Base-by-base conservation (phyloP, 352 stramenopile species). In the Pythium dissimile region DNA sequence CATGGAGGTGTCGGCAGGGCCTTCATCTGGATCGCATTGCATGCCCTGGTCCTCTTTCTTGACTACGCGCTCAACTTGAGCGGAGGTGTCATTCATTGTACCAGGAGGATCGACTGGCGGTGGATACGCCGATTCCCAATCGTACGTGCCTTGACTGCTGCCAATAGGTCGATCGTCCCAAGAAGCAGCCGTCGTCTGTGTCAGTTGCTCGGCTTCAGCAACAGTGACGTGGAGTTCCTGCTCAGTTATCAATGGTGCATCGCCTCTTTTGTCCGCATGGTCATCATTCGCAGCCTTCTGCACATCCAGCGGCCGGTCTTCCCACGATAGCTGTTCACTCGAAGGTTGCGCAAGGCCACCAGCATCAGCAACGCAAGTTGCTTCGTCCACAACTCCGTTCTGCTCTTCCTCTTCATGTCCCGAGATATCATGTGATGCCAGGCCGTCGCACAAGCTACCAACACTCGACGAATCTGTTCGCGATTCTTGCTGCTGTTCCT, bases 341-440 rank as follows among this genome's bases (percentile, higher is more conserved):
- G n/a, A n/a, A n/a, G n/a, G n/a, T n/a, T n/a, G n/a, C n/a, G n/a
- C n/a, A n/a, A n/a, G n/a, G n/a, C n/a, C n/a, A n/a, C n/a, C n/a
- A n/a, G n/a, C n/a, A n/a, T n/a, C n/a, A n/a, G n/a, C n/a, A n/a
- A n/a, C n/a, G n/a, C n/a, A n/a, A n/a, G n/a, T n/a, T n/a, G n/a
- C n/a, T n/a, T n/a, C n/a, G n/a, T n/a, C n/a, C n/a, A n/a, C n/a
- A n/a, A n/a, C n/a, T n/a, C n/a, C n/a, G n/a, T n/a, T n/a, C n/a
- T n/a, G n/a, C n/a, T n/a, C n/a, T n/a, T 30, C 39, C 12, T 46
- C 21, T 26, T 50, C 55, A 28, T 45, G 18, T 28, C 21, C 38
- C 11, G 55, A 43, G 24, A 61, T 62, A 11, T 53, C 54, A 10
- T 54, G 46, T 1, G 53, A 60, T 21, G 53, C 53, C 31, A 60